Percentiles rank a stretch among this genome's conserved stretches.
Conservation (phyloP, 805 yeast genomes). For the Dipodascus albidus region DNA sequence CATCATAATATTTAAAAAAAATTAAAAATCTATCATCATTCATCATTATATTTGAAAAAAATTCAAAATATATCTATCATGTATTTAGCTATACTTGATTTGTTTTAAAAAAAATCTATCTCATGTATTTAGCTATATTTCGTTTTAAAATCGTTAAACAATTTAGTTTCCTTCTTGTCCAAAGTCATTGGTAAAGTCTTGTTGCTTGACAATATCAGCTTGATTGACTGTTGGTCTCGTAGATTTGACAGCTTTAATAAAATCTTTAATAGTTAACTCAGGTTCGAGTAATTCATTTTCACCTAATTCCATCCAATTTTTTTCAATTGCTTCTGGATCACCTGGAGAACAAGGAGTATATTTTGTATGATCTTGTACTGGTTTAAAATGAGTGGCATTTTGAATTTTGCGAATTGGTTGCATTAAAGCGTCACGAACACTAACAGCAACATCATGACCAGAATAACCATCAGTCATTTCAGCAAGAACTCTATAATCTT, state of each 20-base stretch:
- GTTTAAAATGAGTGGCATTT: slow-evolving; percentile 87
- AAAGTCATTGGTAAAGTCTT: slow-evolving; percentile 83
- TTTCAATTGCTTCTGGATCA: slow-evolving; percentile 72
- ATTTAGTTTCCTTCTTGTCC: slow-evolving; percentile 88
- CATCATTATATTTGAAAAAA: no score
- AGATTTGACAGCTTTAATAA: slow-evolving; percentile 79
- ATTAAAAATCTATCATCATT: no score
- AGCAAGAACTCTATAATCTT: slow-evolving; percentile 69
- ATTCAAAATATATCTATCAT: no score
- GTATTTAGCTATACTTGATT: not conserved
- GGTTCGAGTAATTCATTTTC: slow-evolving; percentile 89
- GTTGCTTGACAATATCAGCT: slow-evolving; percentile 69
- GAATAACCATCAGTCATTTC: slow-evolving; percentile 96
- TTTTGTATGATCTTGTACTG: slow-evolving; percentile 30
- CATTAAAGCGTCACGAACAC: slow-evolving; percentile 95
- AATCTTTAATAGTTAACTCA: slow-evolving; percentile 78
- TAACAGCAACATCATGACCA: slow-evolving; percentile 94
- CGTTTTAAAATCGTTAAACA: not conserved
- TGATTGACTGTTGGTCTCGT: slow-evolving; percentile 93
- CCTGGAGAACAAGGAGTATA: slow-evolving; percentile 97
- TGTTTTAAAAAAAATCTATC: not conserved
- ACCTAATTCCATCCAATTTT: slow-evolving; percentile 87
- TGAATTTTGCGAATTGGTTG: slow-evolving; percentile 94
- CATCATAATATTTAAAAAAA: no score
- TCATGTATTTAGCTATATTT: not conserved